Conservation (phyloP, 2,329 filamentous ascomycete species). For the Hypoxylon sp. region DNA sequence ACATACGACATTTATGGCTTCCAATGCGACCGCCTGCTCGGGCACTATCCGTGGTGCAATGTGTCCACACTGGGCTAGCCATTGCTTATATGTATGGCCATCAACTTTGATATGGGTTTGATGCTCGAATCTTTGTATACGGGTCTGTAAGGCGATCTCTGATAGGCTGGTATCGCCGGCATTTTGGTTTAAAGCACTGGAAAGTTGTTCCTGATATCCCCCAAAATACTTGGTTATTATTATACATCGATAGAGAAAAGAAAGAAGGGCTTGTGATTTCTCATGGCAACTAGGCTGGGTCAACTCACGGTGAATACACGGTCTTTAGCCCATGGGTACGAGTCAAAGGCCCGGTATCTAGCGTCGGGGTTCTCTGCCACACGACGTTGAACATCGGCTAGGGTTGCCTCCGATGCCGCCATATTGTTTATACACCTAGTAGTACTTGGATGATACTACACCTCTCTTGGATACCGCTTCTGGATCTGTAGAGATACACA, state of each 20-base stretch:
- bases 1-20: constrained; percentile 42
- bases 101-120: constrained; percentile 47
- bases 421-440: constrained; percentile 23
- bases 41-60: constrained; percentile 43
- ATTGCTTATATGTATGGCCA: constrained; percentile 44
- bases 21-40: constrained; percentile 43
- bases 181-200: constrained; percentile 29
- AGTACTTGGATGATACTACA: not conserved
- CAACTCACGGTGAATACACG: constrained; percentile 47
- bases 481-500: no score
- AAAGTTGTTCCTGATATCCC: constrained; percentile 40
- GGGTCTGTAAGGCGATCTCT: constrained; percentile 43
- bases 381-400: constrained; percentile 44
- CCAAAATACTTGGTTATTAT: constrained; percentile 20
- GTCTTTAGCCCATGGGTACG: constrained; percentile 50
- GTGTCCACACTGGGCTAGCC: constrained; percentile 39
- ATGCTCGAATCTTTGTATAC: constrained; percentile 47
- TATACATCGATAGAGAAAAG: constrained; percentile 6
- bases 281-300: not conserved
- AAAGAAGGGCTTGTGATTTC: not conserved
- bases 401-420: constrained; percentile 33
- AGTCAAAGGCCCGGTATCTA: constrained; percentile 48
- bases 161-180: constrained; percentile 31
- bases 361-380: constrained; percentile 46
- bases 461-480: not conserved